Evolutionary conservation across 768 basidiomycete species (phyloP), one percentile per base, ranked within the genome.

Genomic region (Tulasnella sp.): DNA sequence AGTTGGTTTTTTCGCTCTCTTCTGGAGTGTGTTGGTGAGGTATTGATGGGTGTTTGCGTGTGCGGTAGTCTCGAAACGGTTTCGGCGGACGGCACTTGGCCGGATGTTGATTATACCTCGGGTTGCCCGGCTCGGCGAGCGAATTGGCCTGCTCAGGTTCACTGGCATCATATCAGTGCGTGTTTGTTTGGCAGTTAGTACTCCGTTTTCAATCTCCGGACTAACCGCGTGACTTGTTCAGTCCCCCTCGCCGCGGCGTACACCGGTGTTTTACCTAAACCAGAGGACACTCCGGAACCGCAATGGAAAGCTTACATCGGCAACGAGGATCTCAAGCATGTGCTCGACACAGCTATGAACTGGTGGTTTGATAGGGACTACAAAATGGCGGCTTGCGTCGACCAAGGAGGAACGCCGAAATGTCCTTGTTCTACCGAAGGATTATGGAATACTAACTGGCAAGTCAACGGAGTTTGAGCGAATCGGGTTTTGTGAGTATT

Each of bases 61-160:
- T 67, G 45, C 76, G 45, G 17, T 12, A 78, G 77, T 78, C 39
- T 81, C 8, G 7, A 52, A 7, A 75, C 40, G 1, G 77, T 77
- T 34, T 72, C 70, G 25, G 58, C 52, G 7, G 77, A 79, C 42
- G 81, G 80, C 7, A 80, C 77, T 14, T 82, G 79, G 79, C 38
- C 83, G 2, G 83, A 85, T 64, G 84, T 92, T 22, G 86, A 91
- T 79, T 91, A 91, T 79, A 86, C 88, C 0, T 84, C 88, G 29
- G 91, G 91, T 8, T 91, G 91, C 78, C 80, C 81, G 54, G 91
- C 89, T 7, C 86, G 86, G 74, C 85, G 87, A 14, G 90, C 90
- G 6, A 91, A 90, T 79, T 91, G 91, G 91, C 90, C 90, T 11
- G 90, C 90, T 15, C 85, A 88, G 81, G 81, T 78, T 45, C 77